Evolutionary conservation across 106 monocot genomes (phyloP).

Genomic region (Dendrobium nobile): DNA sequence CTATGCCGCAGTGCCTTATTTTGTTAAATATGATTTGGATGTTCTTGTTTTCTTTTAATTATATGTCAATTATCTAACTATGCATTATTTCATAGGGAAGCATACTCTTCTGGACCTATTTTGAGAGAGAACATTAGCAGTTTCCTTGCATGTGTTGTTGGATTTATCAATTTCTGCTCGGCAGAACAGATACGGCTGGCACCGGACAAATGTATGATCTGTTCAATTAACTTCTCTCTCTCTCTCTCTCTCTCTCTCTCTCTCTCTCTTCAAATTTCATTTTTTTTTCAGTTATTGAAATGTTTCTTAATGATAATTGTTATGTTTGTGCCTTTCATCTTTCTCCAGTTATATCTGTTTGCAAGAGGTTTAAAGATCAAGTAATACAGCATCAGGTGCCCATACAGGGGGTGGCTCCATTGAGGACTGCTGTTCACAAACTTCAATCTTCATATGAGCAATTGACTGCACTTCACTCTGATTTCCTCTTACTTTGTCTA

Average conservation of each 20-base stretch:
- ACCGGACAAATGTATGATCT: too few species aligned
- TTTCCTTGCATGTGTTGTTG: too few species aligned
- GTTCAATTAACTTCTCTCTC: too few species aligned
- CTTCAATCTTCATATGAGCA: constrained; percentile 69
- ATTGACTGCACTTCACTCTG: constrained; percentile 78
- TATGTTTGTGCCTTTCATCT: background rate
- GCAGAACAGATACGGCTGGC: too few species aligned
- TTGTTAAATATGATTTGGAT: background rate
- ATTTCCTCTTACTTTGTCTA: constrained; percentile 86
- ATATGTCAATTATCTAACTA: background rate
- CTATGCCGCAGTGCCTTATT: background rate
- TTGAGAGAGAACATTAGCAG: too few species aligned
- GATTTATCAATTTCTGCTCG: too few species aligned
- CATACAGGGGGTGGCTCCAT: constrained; percentile 65
- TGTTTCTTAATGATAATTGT: background rate
- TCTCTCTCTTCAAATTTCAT: background rate
- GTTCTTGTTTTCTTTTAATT: background rate
- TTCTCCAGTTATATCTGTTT: constrained; percentile 66
- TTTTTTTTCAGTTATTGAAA: background rate
- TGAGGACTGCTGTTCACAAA: constrained; percentile 71
- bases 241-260: too few species aligned
- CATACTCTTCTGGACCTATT: too few species aligned
- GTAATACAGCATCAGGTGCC: constrained; percentile 64
- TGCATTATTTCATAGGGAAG: too few species aligned
- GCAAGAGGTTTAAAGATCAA: constrained; percentile 83